Evolutionary conservation across 352 stramenopile genomes (phyloP), one percentile per base, ranked within the genome.

Genomic region (Lagenidium sp.): DNA sequence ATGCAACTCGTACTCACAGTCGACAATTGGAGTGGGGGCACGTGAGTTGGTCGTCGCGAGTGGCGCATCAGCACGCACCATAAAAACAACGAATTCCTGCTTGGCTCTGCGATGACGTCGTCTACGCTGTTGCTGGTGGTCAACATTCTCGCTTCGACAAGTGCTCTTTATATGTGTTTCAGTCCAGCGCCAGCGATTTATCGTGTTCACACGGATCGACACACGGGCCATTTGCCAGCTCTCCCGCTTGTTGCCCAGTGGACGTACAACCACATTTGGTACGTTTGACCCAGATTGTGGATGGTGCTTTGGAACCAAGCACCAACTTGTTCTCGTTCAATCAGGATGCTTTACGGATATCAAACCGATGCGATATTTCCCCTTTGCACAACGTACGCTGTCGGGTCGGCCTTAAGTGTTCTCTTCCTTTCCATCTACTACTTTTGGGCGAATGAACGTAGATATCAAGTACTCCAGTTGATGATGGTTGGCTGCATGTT

Each of bases 361-460:
- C 39, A 57, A 29, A 63, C 65, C 7, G 35, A 57, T 20, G 50
- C 68, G 36, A 78, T 73, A 50, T 77, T 85, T 41, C 73, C 69
- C 13, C 52, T 83, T 8, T 64, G 76, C 43, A 48, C 53, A 44
- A 62, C 67, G 20, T 51, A 67, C 51, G 29, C 63, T 4, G 49
- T 75, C 34, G 32, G 65, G 37, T 41, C 55, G 21, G 31, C 53
- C n/a, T 60, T 66, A 1, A 80, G 53, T 29, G 47, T 64, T 7
- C 42, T 55, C 20, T 80, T 81, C 48, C 51, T 80, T 35, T 39
- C 36, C n/a, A 34, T 82, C 30, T 81, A 72, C 47, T 77, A 68
- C 36, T 40, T 41, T 21, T 68, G 53, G 49, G 50, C 69, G 26
- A 50, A 43, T 38, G 65, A 66, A 7, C 48, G 55, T 0, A 50